These are phyloP conservation scores for Calocybe gangraenosa DNA, from an alignment of 768 basidiomycete genomes.

Conservation along the genomic window DNA sequence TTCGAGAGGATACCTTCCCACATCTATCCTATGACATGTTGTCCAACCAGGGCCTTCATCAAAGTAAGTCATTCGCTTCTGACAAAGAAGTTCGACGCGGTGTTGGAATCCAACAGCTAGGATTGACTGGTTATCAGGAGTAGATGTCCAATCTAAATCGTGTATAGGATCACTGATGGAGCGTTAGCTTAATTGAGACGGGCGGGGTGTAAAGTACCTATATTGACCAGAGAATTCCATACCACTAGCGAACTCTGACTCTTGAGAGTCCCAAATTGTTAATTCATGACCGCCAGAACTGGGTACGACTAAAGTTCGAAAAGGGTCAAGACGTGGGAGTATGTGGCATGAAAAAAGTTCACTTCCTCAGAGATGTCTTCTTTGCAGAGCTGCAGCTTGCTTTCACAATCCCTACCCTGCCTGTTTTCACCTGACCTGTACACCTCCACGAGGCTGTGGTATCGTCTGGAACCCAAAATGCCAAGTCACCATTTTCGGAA, in stretches of 20 bases:
- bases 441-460: conserved; percentile 50
- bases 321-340: conserved; percentile 8
- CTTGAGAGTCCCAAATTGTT: conserved; percentile 95
- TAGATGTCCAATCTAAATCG: conserved; percentile 92
- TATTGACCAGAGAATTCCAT: conserved; percentile 69
- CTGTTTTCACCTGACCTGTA: conserved; percentile 74
- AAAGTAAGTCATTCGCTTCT: conserved; percentile 90
- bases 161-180: conserved; percentile 52
- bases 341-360: conserved; percentile 2
- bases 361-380: conserved; percentile 83
- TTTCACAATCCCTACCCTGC: conserved; percentile 56
- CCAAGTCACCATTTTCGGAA: conserved; percentile 70
- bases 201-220: conserved; percentile 36
- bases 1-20: conserved; percentile 47
- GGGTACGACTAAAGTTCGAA: conserved; percentile 48
- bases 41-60: conserved; percentile 80
- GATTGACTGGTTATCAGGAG: conserved; percentile 85
- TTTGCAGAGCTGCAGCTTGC: conserved; percentile 88
- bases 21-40: conserved; percentile 63
- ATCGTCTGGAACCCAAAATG: conserved; percentile 76
- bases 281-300: conserved; percentile 65
- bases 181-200: neutral
- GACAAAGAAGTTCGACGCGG: conserved; percentile 82
- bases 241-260: conserved; percentile 90
- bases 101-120: conserved; percentile 84